A percentile compares a stretch with the other conserved stretches of the same genome.
phyloP scores from a whole-genome alignment of 2,329 filamentous ascomycete species.

The Cercospora berteroae region DNA sequence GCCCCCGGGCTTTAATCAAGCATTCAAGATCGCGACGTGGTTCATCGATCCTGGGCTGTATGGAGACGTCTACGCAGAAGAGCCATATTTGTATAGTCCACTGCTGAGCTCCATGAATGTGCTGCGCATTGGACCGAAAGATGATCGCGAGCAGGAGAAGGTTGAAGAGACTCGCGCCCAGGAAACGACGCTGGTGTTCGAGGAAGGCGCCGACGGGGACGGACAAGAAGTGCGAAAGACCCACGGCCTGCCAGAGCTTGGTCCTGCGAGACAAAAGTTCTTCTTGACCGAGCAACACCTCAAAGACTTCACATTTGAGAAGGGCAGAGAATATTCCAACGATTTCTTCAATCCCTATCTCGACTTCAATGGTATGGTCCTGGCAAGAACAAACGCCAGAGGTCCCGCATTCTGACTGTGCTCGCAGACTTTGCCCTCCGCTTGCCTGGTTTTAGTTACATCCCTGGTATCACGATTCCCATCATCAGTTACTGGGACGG shows the following conservation, averaged over 20 bases:
- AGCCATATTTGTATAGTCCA: conserved; percentile 81
- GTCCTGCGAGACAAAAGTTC: conserved; percentile 55
- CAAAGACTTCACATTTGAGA: conserved; percentile 60
- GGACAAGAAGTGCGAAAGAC: conserved; percentile 44
- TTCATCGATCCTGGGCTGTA: conserved; percentile 88
- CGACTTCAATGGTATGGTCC: conserved; percentile 67
- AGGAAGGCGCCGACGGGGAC: conserved; percentile 49
- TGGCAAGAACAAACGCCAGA: not conserved
- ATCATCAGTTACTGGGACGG: conserved; percentile 80
- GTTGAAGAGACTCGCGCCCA: conserved; percentile 46
- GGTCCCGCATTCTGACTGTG: conserved; percentile 1
- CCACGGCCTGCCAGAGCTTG: conserved; percentile 41
- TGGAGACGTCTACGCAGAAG: conserved; percentile 83
- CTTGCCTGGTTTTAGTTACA: conserved; percentile 57
- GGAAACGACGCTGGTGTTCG: conserved; percentile 59
- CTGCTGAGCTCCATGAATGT: conserved; percentile 77
- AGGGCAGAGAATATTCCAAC: conserved; percentile 59
- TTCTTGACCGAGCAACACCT: conserved; percentile 59
- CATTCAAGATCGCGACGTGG: conserved; percentile 83
- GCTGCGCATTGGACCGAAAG: conserved; percentile 62
- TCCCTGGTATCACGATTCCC: conserved; percentile 65
- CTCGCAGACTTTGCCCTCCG: conserved; percentile 62
- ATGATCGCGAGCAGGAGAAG: conserved; percentile 36
- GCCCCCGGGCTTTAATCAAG: conserved; percentile 81
- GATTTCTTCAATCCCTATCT: conserved; percentile 92